These are phyloP conservation scores for Evansstolkia leycettana DNA, from an alignment of 495 filamentous ascomycete genomes.

Conservation along the genomic window DNA sequence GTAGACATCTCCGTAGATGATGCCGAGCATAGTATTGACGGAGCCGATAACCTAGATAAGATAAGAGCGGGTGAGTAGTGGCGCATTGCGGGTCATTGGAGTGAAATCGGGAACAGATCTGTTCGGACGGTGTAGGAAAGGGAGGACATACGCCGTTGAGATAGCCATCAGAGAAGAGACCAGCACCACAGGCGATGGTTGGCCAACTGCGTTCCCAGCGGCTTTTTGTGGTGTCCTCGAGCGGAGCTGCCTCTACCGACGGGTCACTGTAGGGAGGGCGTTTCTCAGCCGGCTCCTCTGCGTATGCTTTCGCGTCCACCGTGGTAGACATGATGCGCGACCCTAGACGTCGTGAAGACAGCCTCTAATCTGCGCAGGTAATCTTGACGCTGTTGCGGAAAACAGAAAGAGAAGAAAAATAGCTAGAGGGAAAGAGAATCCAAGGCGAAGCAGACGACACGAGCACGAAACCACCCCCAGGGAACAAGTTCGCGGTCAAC, in stretches of 20 bases:
- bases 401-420: no score
- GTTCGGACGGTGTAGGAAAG: no score
- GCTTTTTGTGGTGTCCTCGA: constrained; percentile 30
- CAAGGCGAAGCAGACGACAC: no score
- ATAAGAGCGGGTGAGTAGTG: constrained; percentile 3
- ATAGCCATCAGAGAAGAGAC: constrained; percentile 85
- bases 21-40: constrained; percentile 56
- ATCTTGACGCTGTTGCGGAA: no score
- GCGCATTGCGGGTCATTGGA: constrained; percentile 1
- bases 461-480: no score
- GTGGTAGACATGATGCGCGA: no score
- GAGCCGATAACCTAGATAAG: constrained; percentile 61
- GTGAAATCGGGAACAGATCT: neutral
- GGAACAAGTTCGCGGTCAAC: no score
- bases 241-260: constrained; percentile 14
- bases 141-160: constrained; percentile 53
- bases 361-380: no score
- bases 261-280: constrained; percentile 4
- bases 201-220: constrained; percentile 53
- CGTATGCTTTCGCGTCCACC: neutral
- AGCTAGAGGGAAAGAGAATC: no score
- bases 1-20: constrained; percentile 54
- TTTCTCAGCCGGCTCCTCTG: constrained; percentile 9
- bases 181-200: constrained; percentile 73
- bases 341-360: no score